A percentile compares a stretch with the other conserved stretches of the same genome.
Conservation (phyloP, 495 filamentous ascomycete species). For the Chaetomium tenue region DNA sequence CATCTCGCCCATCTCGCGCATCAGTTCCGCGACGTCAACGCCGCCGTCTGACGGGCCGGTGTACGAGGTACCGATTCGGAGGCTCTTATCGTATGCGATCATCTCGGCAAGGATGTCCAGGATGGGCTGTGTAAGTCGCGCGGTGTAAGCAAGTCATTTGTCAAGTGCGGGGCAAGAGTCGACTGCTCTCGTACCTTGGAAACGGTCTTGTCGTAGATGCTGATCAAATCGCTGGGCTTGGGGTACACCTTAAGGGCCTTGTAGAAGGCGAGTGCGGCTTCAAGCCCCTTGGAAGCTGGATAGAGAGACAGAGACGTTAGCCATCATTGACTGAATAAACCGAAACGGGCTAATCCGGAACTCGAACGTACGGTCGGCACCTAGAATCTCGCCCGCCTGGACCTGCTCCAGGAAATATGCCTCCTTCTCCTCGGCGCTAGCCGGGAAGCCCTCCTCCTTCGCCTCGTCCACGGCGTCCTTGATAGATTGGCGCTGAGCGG, state of each 20-base stretch:
- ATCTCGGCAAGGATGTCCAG: slow-evolving; percentile 95
- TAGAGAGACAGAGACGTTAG: background rate
- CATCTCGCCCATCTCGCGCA: slow-evolving; percentile 40
- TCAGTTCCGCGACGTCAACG: slow-evolving; percentile 37
- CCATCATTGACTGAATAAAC: background rate
- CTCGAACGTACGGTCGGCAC: slow-evolving; percentile 47
- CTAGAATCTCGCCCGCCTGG: slow-evolving; percentile 75
- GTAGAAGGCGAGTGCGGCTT: slow-evolving; percentile 93
- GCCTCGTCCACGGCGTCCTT: slow-evolving; percentile 69
- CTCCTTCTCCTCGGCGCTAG: slow-evolving; percentile 81
- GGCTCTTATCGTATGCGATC: slow-evolving; percentile 81
- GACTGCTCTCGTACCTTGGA: slow-evolving; percentile 60
- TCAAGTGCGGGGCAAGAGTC: background rate
- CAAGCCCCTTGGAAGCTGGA: slow-evolving; percentile 67
- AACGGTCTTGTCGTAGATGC: slow-evolving; percentile 97
- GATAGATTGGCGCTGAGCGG: slow-evolving; percentile 64
- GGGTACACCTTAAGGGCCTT: slow-evolving; percentile 98
- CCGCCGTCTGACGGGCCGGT: slow-evolving; percentile 30
- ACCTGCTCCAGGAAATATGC: slow-evolving; percentile 90
- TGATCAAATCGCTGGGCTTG: slow-evolving; percentile 84
- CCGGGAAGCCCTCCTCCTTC: slow-evolving; percentile 87
- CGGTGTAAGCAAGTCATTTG: slow-evolving; percentile 25
- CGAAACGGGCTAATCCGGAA: background rate
- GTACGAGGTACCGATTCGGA: slow-evolving; percentile 60
- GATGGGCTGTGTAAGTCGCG: slow-evolving; percentile 58